Evolutionary conservation across 2,329 filamentous ascomycete species (phyloP).

Genomic region (Endoconidiophora polonica): DNA sequence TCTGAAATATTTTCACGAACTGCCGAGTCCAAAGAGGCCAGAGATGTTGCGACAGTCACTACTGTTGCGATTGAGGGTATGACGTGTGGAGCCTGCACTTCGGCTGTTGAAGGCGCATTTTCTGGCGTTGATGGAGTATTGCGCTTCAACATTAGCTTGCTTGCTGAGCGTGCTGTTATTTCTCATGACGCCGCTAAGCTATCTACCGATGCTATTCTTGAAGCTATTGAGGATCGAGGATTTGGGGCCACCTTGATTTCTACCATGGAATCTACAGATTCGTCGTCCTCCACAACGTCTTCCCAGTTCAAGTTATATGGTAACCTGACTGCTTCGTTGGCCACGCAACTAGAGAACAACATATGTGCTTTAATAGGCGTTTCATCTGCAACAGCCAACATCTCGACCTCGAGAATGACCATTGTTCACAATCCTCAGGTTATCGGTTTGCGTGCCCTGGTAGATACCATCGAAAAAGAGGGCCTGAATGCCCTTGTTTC

Average conservation of each 20-base stretch:
- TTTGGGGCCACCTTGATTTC: constrained; percentile 78
- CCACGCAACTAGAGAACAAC: constrained; percentile 51
- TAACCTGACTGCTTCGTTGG: constrained; percentile 52
- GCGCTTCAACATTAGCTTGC: constrained; percentile 85
- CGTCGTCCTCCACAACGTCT: constrained; percentile 38
- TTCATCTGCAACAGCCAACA: constrained; percentile 53
- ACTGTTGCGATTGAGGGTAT: constrained; percentile 88
- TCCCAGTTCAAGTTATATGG: constrained; percentile 78
- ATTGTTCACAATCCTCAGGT: constrained; percentile 56
- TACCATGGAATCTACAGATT: constrained; percentile 42
- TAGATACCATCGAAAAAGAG: constrained; percentile 63
- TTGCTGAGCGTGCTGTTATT: constrained; percentile 82
- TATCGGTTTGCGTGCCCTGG: constrained; percentile 65
- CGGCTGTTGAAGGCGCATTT: constrained; percentile 74
- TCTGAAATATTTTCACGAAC: constrained; percentile 34
- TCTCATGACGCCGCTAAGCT: constrained; percentile 63
- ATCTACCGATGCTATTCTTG: constrained; percentile 54
- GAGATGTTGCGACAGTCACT: constrained; percentile 42
- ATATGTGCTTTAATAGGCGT: constrained; percentile 54
- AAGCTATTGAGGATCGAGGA: constrained; percentile 75
- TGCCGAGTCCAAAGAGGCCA: constrained; percentile 14
- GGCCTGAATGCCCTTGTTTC: constrained; percentile 82
- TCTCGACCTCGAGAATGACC: constrained; percentile 56
- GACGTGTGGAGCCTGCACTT: constrained; percentile 95
- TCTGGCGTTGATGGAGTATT: constrained; percentile 57